phyloP scores from a whole-genome alignment of 2,329 filamentous ascomycete species.

The Zymoseptoria crescenta region DNA sequence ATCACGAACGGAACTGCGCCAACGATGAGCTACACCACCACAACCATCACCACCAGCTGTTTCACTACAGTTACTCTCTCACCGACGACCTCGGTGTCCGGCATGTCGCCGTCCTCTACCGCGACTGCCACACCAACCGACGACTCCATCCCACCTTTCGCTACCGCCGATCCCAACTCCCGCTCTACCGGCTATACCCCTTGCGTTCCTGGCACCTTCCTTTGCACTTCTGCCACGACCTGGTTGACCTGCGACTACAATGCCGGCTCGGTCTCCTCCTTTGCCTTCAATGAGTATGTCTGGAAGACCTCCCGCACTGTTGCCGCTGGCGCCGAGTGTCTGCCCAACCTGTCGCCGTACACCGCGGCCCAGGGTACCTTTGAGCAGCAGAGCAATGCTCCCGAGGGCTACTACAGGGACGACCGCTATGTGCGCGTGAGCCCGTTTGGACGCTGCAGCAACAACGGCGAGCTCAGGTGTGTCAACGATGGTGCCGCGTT shows the following conservation, averaged over 20 bases:
- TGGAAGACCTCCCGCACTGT: conserved; percentile 28
- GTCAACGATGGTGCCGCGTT: conserved; percentile 22
- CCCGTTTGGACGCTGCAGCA: conserved; percentile 23
- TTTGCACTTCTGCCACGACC: conserved; percentile 30
- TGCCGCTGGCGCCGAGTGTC: conserved; percentile 31
- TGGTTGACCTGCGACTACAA: conserved; percentile 33
- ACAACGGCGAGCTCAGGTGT: conserved; percentile 23
- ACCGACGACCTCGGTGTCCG: conserved; percentile 12
- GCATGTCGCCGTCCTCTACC: conserved; percentile 1
- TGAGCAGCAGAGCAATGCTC: conserved; percentile 22
- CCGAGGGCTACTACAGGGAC: conserved; percentile 25
- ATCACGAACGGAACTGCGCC: too few relatives aligned
- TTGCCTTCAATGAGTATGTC: conserved; percentile 18
- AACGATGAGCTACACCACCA: conserved; percentile 1
- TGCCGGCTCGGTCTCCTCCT: conserved; percentile 13
- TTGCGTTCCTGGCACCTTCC: conserved; percentile 34
- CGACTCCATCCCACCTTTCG: conserved; percentile 12
- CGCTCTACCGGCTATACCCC: conserved; percentile 22
- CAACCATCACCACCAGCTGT: conserved; percentile 9
- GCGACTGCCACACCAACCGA: neutral
- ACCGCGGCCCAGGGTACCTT: conserved; percentile 11
- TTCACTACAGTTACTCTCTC: conserved; percentile 15
- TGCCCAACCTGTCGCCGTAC: conserved; percentile 26
- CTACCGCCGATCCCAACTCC: conserved; percentile 22
- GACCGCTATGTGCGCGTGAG: conserved; percentile 26